Conservation (phyloP, 768 basidiomycete species). For the Cystofilobasidium macerans region DNA sequence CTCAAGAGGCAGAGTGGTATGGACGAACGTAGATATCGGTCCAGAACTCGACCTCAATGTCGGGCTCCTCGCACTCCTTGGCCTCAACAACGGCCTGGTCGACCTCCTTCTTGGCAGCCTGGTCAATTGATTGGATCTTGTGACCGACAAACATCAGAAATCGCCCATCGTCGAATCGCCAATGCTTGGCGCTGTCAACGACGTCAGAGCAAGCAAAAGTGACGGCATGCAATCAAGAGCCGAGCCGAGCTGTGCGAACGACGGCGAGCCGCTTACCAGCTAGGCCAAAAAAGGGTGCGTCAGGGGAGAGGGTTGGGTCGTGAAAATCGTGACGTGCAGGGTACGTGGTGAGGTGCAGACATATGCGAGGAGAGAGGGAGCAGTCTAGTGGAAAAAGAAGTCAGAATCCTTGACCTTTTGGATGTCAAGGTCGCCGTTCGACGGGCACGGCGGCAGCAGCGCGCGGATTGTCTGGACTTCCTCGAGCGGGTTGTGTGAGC, state of each 20-base stretch:
- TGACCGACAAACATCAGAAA: no score
- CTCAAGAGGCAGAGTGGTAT: neutral
- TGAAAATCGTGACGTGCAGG: no score
- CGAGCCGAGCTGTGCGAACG: no score
- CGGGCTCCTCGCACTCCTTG: conserved; percentile 69
- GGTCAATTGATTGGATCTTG: conserved; percentile 84
- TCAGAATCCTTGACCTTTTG: conserved; percentile 63
- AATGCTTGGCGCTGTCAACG: conserved; percentile 86
- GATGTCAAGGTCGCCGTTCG: conserved; percentile 78
- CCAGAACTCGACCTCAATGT: conserved; percentile 38
- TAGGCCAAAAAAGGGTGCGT: no score
- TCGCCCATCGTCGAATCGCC: conserved; percentile 76
- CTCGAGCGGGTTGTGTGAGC: conserved; percentile 1
- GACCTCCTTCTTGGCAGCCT: conserved; percentile 75
- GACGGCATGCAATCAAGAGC: no score
- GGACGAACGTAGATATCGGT: conserved; percentile 38
- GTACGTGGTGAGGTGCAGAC: no score
- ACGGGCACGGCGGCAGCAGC: conserved; percentile 66
- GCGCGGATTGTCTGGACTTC: conserved; percentile 44
- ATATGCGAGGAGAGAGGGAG: no score
- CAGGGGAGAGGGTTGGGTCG: no score
- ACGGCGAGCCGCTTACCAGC: no score
- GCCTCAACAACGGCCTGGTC: conserved; percentile 86
- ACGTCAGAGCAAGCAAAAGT: conserved; percentile 38
- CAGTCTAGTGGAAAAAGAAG: conserved; percentile 81